Evolutionary conservation across 441 rosid species (phyloP), one percentile per base, ranked within the genome.

Genomic region (Breynia disticha): DNA sequence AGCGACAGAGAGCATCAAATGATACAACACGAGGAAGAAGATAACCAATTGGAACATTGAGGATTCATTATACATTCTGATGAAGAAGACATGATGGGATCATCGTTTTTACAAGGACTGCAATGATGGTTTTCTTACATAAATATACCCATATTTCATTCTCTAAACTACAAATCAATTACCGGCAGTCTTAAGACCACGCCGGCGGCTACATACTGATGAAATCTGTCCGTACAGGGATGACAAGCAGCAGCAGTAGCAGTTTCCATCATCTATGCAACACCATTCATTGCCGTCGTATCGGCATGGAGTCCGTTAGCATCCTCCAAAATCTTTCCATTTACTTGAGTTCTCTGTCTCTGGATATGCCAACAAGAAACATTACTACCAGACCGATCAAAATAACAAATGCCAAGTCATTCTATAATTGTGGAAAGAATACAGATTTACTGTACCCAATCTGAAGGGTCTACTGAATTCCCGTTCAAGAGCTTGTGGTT

Each of bases 401-500:
- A 16, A 37, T 2, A 9, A 19, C 21, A n/a, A 24, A 24, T 2
- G 7, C 32, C 32, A 24, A 24, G 7, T 7, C 4, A 24, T 39
- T 13, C 14, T 50, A 8, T 14, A 50, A 17, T 11, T 7, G 2
- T 10, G n/a, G 11, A 64, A 7, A 55, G 46, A 51, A 24, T 13
- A 11, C 46, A 9, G 10, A 15, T 46, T 48, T 22, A 55, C 5
- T 0, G 55, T 82, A 88, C 97, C 99, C 97, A 73, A 57, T 86
- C 97, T 50, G 88, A 77, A 69, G 97, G 84, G 48, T 93, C 99
- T 18, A 62, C 78, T 5, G 84, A 63, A 52, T 83, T 85, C 71
- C 99, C 99, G 62, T 94, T 94, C 76, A 90, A 69, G 62, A 94
- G 95, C 81, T 87, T 94, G 81, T 82, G 86, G 67, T 76, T 90